phyloP scores from a whole-genome alignment of 225 moss, liverwort and hornwort species.

The Pseudoscleropodium purum region DNA sequence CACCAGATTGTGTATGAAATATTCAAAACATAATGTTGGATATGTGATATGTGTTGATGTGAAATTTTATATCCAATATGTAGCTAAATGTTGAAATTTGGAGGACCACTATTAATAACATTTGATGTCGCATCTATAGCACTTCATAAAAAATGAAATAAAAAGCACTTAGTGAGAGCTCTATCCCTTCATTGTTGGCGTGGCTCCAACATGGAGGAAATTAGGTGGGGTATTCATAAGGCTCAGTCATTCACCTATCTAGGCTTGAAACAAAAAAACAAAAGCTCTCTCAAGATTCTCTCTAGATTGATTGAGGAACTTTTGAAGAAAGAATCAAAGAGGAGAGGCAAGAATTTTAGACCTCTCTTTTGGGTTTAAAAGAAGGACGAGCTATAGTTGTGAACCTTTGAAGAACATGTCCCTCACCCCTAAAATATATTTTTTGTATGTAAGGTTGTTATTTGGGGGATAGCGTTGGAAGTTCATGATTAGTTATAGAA shows the following conservation, averaged over 20 bases:
- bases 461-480: background rate
- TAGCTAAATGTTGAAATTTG: too few relatives aligned
- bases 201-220: background rate
- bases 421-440: accelerated
- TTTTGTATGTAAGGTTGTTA: too few relatives aligned
- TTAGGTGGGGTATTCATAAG: background rate
- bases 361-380: background rate
- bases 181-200: background rate
- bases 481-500: background rate
- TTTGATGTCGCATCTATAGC: too few relatives aligned
- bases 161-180: background rate
- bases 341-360: accelerated
- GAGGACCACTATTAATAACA: too few relatives aligned
- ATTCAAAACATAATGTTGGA: too few relatives aligned
- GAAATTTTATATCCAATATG: too few relatives aligned
- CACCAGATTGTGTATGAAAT: too few relatives aligned
- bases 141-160: too few relatives aligned
- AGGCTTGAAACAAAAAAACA: background rate
- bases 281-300: background rate
- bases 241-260: background rate
- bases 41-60: too few relatives aligned
- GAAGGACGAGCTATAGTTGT: background rate
- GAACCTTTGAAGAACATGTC: background rate
- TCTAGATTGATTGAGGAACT: background rate
- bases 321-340: background rate